phyloP scores from a whole-genome alignment of 768 basidiomycete genomes.

The Boletus rubropictus region DNA sequence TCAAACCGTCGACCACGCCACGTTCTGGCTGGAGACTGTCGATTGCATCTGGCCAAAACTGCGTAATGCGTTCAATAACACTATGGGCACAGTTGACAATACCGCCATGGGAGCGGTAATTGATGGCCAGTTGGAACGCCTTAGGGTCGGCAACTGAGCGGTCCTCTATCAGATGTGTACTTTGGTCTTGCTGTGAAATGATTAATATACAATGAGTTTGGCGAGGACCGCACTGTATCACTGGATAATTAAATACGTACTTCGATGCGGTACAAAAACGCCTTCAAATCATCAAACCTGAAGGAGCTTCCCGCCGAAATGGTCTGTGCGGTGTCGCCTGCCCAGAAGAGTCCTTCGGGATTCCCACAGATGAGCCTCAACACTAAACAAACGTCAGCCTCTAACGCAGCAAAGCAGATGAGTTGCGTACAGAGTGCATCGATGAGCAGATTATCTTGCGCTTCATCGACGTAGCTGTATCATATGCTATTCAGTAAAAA shows the following conservation, averaged over 20 bases:
- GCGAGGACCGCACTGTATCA: not conserved
- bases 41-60: constrained; percentile 61
- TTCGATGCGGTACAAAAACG: constrained; percentile 59
- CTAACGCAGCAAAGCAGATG: not conserved
- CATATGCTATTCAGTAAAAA: not conserved
- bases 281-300: constrained; percentile 63
- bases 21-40: constrained; percentile 52
- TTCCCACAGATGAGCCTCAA: constrained; percentile 58
- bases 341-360: constrained; percentile 67
- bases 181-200: constrained; percentile 21
- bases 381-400: constrained; percentile 37
- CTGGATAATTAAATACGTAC: not conserved
- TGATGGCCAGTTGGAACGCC: constrained; percentile 54
- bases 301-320: constrained; percentile 71
- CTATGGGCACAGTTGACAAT: constrained; percentile 69
- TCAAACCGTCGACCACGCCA: constrained; percentile 47
- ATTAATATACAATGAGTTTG: not conserved
- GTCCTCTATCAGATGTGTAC: constrained; percentile 5
- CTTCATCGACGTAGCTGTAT: constrained; percentile 62
- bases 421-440: constrained; percentile 48
- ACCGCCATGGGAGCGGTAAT: constrained; percentile 69
- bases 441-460: constrained; percentile 65
- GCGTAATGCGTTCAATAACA: constrained; percentile 54
- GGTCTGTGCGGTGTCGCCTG: constrained; percentile 76
- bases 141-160: constrained; percentile 23